Base-by-base conservation (phyloP, 2,329 filamentous ascomycete genomes). In the Massarina eburnea region DNA sequence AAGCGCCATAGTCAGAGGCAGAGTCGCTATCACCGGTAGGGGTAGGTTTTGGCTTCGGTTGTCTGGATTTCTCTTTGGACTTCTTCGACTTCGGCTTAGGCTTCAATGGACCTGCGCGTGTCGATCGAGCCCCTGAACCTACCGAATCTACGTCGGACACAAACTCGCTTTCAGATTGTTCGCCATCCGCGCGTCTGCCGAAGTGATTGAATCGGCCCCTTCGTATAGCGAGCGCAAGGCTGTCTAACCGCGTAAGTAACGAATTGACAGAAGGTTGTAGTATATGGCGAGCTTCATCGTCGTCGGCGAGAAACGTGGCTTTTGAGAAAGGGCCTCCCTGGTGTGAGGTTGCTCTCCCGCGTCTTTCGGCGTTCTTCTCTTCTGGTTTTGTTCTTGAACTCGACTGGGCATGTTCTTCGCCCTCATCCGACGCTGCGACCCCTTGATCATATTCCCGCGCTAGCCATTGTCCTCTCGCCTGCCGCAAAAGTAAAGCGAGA, bases 261-360 rank as follows among this genome's bases (percentile, higher is more conserved):
- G 89, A 85, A n/a, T 84, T 78, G 9, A 88, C 78, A 0, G 82
- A 78, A 0, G 90, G 89, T 0, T 79, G 78, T 14, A 96, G 73
- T 4, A 95, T 73, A 1, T 70, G 65, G 47, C 79, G 74, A 0
- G 89, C 88, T 38, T 76, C 65, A 1, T 87, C 83, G 54, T 95
- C 90, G 57, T 95, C 85, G 1, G 82, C 79, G 7, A 86, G 79
- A 4, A 89, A 70, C 2, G 78, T 74, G 0, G 87, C 82, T 30
- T 49, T 58, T 8, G 40, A n/a, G 15, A 48, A 37, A 14, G 27
- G 34, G 4, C 49, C 38, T 6, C 24, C 19, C n/a, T 49, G 48
- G 52, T 26, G 48, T 50, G n/a, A 47, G 51, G 12, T 50, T 49
- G 40, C 45, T 49, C 14, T 39, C 21, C 24, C 20, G 24, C 19